Conservation (phyloP, 2,329 filamentous ascomycete species). For the Cytospora mali region DNA sequence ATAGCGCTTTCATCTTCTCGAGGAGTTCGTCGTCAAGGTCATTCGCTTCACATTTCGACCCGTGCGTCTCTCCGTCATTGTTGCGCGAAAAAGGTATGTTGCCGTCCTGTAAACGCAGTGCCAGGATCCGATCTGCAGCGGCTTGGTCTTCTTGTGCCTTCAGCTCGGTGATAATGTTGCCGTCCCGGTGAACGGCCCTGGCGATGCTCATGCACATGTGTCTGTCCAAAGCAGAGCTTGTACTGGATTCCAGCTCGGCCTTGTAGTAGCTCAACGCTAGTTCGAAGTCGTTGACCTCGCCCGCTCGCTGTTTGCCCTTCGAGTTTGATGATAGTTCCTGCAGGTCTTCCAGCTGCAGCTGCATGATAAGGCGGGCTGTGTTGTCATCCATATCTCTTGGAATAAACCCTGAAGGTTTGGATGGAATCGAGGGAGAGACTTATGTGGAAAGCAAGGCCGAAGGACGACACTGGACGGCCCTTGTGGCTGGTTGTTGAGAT, state of each 20-base stretch:
- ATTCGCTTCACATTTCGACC: neutral
- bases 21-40: neutral
- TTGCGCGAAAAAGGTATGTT: neutral
- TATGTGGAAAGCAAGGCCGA: no score
- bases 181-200: neutral
- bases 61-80: neutral
- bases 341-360: constrained; percentile 5
- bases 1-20: neutral
- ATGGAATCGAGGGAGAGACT: no score
- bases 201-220: constrained; percentile 1
- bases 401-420: no score
- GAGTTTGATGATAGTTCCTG: neutral
- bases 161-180: neutral
- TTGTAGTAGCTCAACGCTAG: neutral
- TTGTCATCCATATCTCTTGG: neutral
- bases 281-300: neutral
- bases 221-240: neutral
- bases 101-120: neutral
- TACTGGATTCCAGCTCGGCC: neutral
- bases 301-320: constrained; percentile 1
- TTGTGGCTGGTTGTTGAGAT: no score
- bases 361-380: neutral
- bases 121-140: neutral
- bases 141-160: neutral
- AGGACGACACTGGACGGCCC: no score